Evolutionary conservation across 129 eudicot species (phyloP).

Genomic region (Scalesia atractyloides): DNA sequence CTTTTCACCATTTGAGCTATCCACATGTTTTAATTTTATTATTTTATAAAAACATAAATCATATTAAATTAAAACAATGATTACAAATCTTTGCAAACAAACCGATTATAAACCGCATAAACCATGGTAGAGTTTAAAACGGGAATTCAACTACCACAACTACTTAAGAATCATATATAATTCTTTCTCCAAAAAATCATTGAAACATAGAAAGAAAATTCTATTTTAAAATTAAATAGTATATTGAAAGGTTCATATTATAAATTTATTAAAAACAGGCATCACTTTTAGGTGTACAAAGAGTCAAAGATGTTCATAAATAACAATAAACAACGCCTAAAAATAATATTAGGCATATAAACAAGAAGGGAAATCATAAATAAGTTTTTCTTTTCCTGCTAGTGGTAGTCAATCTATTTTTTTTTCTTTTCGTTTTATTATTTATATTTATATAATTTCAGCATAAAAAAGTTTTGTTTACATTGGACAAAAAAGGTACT

Average conservation of each 20-base stretch:
- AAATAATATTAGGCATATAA: no score
- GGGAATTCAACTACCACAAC: background rate
- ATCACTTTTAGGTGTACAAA: background rate
- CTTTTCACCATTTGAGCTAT: conserved; percentile 28
- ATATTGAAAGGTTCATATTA: background rate
- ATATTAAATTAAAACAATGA: background rate
- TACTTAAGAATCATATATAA: background rate
- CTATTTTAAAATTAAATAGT: background rate
- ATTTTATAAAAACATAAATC: background rate
- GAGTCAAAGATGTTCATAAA: background rate
- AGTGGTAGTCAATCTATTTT: no score
- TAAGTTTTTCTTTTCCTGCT: no score
- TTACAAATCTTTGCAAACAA: conserved; percentile 1
- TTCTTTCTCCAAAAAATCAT: background rate
- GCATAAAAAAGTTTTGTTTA: no score
- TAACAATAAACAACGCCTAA: no score
- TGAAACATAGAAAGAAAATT: background rate
- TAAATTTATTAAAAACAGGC: background rate
- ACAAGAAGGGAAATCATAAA: no score
- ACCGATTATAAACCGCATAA: background rate
- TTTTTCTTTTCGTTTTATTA: no score
- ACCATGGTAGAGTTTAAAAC: background rate
- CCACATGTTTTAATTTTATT: conserved; percentile 5
- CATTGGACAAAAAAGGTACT: no score
- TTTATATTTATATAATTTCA: no score